Percentiles rank a stretch among this genome's conserved stretches.
Evolutionary conservation across 306 rosid genomes (phyloP).

Genomic region (Glycine latifolia): DNA sequence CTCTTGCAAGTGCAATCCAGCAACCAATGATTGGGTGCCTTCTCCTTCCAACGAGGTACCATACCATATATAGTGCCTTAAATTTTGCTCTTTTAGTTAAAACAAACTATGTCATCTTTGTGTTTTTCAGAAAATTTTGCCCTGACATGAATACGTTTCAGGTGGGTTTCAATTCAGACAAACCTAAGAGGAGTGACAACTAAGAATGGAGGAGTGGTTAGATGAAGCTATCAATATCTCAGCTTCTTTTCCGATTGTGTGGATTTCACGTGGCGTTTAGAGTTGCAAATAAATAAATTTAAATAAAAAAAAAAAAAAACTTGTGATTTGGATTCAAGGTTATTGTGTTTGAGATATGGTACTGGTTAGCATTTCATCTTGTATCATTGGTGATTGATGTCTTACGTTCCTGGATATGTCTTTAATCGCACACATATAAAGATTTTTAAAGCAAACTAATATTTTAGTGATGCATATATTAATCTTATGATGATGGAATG

Average conservation of each 20-base stretch:
- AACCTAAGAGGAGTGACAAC: slow-evolving; percentile 75
- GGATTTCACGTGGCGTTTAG: neutral
- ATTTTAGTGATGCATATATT: slow-evolving; percentile 7
- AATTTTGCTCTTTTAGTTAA: neutral
- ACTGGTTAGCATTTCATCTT: slow-evolving; percentile 6
- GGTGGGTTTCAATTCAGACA: slow-evolving; percentile 61
- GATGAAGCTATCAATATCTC: slow-evolving; percentile 8
- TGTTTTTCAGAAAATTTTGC: neutral
- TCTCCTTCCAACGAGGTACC: slow-evolving; percentile 55
- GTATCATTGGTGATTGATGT: slow-evolving; percentile 21
- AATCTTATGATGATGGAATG: neutral
- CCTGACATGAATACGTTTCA: slow-evolving; percentile 46
- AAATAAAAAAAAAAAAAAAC: neutral
- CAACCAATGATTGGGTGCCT: slow-evolving; percentile 95
- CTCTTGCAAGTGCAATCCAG: slow-evolving; percentile 78
- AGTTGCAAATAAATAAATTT: slow-evolving; percentile 26
- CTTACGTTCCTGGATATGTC: neutral
- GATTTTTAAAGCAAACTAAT: neutral
- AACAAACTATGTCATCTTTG: neutral
- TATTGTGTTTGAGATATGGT: slow-evolving; percentile 37
- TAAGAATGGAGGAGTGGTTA: slow-evolving; percentile 41
- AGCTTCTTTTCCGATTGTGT: slow-evolving; percentile 28
- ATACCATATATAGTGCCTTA: neutral
- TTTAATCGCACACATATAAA: neutral
- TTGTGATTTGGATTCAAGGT: slow-evolving; percentile 18